These are phyloP conservation scores for Citrus unshiu DNA, from an alignment of 345 rosid genomes.

Conservation along the genomic window DNA sequence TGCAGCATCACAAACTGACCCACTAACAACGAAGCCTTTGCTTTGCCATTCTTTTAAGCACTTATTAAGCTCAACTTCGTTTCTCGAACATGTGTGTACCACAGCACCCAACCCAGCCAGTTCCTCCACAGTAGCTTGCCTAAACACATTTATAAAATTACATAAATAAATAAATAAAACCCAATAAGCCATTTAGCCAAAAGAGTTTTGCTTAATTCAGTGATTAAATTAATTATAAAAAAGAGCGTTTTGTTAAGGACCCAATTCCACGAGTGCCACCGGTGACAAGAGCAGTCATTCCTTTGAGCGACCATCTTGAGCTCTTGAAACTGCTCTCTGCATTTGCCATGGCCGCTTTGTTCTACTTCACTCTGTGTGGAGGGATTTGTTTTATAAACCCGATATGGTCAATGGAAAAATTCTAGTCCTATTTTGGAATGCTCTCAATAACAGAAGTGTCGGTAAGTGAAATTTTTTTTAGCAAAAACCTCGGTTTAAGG, in stretches of 20 bases:
- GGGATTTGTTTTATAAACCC: no score
- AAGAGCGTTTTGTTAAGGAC: conserved; percentile 18
- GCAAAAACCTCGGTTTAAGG: no score
- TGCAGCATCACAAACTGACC: conserved; percentile 73
- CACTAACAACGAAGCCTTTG: conserved; percentile 56
- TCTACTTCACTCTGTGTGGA: no score
- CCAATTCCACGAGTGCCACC: conserved; percentile 96
- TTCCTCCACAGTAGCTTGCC: conserved; percentile 73
- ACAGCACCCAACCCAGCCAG: conserved; percentile 66
- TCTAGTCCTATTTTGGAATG: no score
- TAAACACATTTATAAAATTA: conserved; percentile 1
- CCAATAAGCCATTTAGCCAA: not conserved
- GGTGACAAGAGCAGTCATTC: conserved; percentile 71
- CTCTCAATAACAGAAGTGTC: no score
- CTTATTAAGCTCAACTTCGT: conserved; percentile 50
- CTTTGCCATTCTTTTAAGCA: conserved; percentile 57
- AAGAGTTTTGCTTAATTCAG: not conserved
- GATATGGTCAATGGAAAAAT: no score
- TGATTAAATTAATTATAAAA: not conserved
- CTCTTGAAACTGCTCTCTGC: conserved; percentile 26
- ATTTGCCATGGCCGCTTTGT: conserved; percentile 12
- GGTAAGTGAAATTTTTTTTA: no score
- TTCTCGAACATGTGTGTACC: conserved; percentile 79
- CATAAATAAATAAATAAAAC: not conserved
- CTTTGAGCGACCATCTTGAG: conserved; percentile 64